Evolutionary conservation across 345 rosid genomes (phyloP), one percentile per base, ranked within the genome.

Genomic region (Eucalyptus polyanthemos): DNA sequence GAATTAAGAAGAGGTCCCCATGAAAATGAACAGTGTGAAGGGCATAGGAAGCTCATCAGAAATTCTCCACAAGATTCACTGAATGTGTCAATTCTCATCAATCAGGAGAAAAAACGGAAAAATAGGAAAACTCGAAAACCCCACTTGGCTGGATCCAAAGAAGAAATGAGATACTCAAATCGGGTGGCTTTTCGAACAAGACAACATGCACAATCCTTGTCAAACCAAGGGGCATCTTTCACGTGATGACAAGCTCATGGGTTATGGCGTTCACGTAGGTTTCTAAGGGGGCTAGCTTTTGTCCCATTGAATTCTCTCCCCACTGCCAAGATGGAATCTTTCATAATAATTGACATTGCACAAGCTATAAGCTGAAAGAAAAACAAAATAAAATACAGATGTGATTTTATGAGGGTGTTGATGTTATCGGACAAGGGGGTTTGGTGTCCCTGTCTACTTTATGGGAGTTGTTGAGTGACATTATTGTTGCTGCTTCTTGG

Each of bases 211-310:
- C 90, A 50, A 49, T 85, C 90, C 90, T 83, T 88, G 54, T 88
- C 90, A 85, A 62, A 85, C 87, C 87, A 53, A 42, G 47, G 56
- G 86, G 90, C 90, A 89, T 89, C 90, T 89, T 88, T 86, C 88
- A 50, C 80, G 88, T 89, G 90, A 67, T 65, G 88, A 62, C 88
- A 89, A n/a, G 83, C 65, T 47, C 51, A 29, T 86, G 88, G 86
- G 83, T 62, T 47, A 88, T 80, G 86, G 47, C 80, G 37, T 45
- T 87, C 83, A 37, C 42, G 83, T 76, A 37, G 83, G 47, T 40
- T 76, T 40, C 83, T 40, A 21, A 40, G 47, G 15, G 47, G 22
- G 47, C 27, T 37, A 76, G 83, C 83, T 37, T 37, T 40, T 37
- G 47, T 40, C 45, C 83, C 47, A 76, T 19, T 21, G 15, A 76